These are phyloP conservation scores for Cyclotella kingstonii DNA, from an alignment of 108 stramenopile species.

Conservation along the genomic window DNA sequence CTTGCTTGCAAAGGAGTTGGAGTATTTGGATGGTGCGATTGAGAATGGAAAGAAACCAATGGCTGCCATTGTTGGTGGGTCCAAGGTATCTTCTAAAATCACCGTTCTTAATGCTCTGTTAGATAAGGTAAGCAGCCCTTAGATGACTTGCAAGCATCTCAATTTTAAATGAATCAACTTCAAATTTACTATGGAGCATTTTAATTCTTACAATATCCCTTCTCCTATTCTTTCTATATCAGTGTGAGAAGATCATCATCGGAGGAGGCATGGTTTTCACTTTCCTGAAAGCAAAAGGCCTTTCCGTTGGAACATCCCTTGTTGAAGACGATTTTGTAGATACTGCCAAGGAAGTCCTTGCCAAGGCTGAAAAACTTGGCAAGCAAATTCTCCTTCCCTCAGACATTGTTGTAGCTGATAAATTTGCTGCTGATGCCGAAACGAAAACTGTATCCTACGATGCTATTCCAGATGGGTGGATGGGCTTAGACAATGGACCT, in stretches of 20 bases:
- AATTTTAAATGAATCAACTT: not conserved
- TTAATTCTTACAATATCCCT: too few species aligned
- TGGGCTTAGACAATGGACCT: slow-evolving; percentile 99
- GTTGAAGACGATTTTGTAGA: slow-evolving; percentile 98
- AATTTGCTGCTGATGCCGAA: slow-evolving; percentile 88
- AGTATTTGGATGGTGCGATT: slow-evolving; percentile 98
- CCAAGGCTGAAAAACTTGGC: slow-evolving; percentile 90
- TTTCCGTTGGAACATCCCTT: slow-evolving; percentile 88
- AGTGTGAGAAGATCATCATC: slow-evolving; percentile 97
- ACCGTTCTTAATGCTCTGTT: slow-evolving; percentile 98
- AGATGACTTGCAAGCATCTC: not conserved
- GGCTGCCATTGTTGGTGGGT: slow-evolving; percentile 99
- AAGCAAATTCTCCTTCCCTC: slow-evolving; percentile 92
- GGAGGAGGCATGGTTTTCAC: slow-evolving; percentile 99
- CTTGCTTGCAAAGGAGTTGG: slow-evolving; percentile 98
- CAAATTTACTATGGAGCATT: too few species aligned
- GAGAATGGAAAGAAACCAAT: slow-evolving; percentile 95
- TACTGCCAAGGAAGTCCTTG: slow-evolving; percentile 94
- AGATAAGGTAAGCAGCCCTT: slow-evolving; percentile 59
- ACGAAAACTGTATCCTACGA: slow-evolving; percentile 78
- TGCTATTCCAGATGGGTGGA: slow-evolving; percentile 98
- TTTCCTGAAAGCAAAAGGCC: slow-evolving; percentile 98
- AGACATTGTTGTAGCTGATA: slow-evolving; percentile 94
- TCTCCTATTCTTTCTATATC: not conserved
- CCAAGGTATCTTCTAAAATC: slow-evolving; percentile 99